Base-by-base conservation (phyloP, 75 land plant species). In the Cunninghamia lanceolata region DNA sequence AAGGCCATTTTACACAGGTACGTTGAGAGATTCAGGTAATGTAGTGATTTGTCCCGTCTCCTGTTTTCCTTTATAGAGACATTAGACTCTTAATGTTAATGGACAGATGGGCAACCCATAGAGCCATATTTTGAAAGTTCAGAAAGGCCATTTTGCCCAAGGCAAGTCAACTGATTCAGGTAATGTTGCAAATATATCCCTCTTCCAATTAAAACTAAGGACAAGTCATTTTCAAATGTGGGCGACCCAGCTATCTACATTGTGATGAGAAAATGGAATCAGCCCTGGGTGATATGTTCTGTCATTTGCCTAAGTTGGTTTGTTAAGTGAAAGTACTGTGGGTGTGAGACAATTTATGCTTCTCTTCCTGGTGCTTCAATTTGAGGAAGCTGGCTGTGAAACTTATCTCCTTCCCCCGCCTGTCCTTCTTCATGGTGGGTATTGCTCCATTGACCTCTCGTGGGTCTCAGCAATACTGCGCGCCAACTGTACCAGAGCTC, bases 1-100 rank as follows among this genome's bases (percentile, higher is more conserved):
- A 86, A 87, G 92, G 92, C 87, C 92, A 91, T 84, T 91, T 91
- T 87, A 82, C 92, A 53, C 92, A 91, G 92, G 92, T 91, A 87
- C 79, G 92, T 86, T 39, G 25, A 76, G 79, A 36, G 43, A 76
- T 17, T 39, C 79, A 38, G 79, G 42, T 76, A 76, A 76, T 76
- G 21, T 76, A 76, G 79, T 76, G 79, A 76, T 17, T 39, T 75
- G 78, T 38, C 78, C 79, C 16, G 43, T 39, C 79, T 38, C 25
- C 79, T 76, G 19, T 76, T 76, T 76, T 76, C 79, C 79, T 39
- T 76, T 76, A 4, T 76, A 76, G 79, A 76, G 42, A 76, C 42
- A 76, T 76, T 76, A 76, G 79, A 76, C 21, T 32, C 42, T 36
- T 36, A 39, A 76, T 38, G 14, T 16, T 15, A 39, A 38, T 76